A percentile compares a stretch with the other conserved stretches of the same genome.
These are phyloP conservation scores for Boletus bicolor DNA, from an alignment of 768 basidiomycete species.

Conservation along the genomic window DNA sequence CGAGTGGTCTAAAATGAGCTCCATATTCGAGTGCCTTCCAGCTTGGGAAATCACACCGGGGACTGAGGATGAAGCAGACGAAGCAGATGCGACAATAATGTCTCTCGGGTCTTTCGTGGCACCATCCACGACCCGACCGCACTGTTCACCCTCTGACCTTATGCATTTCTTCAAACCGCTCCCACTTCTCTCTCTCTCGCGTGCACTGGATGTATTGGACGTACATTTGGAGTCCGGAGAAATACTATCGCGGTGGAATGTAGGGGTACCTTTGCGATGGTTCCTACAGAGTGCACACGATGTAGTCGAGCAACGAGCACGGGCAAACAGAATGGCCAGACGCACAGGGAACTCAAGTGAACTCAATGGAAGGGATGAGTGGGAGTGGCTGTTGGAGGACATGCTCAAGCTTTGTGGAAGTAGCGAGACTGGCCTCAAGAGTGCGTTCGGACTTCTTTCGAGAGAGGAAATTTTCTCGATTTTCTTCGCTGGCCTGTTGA, in stretches of 20 bases:
- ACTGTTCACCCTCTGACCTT: slow-evolving; percentile 64
- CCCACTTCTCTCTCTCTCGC: slow-evolving; percentile 68
- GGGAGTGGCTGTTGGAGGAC: slow-evolving; percentile 86
- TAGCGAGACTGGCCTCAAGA: slow-evolving; percentile 59
- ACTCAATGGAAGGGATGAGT: slow-evolving; percentile 64
- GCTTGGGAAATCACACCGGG: slow-evolving; percentile 69
- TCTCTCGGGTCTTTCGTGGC: slow-evolving; percentile 78
- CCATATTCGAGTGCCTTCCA: slow-evolving; percentile 94
- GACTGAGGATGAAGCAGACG: slow-evolving; percentile 66
- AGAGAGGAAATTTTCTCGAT: slow-evolving; percentile 72
- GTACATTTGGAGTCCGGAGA: slow-evolving; percentile 94
- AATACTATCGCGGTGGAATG: slow-evolving; percentile 84
- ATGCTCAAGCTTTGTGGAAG: slow-evolving; percentile 77
- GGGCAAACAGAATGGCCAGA: slow-evolving; percentile 85
- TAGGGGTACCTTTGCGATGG: slow-evolving; percentile 82
- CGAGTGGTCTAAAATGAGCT: slow-evolving; percentile 82
- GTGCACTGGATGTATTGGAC: slow-evolving; percentile 86
- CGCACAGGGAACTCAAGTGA: slow-evolving; percentile 57
- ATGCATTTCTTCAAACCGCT: slow-evolving; percentile 81
- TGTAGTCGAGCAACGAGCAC: slow-evolving; percentile 65
- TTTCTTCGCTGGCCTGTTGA: slow-evolving; percentile 83
- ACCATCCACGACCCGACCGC: slow-evolving; percentile 61
- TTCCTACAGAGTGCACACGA: slow-evolving; percentile 77
- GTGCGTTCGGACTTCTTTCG: slow-evolving; percentile 78
- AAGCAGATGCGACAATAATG: slow-evolving; percentile 75